Percentiles rank a stretch among this genome's conserved stretches.
phyloP scores from a whole-genome alignment of 1,284 basidiomycete genomes.

The Neolentinus lepideus region DNA sequence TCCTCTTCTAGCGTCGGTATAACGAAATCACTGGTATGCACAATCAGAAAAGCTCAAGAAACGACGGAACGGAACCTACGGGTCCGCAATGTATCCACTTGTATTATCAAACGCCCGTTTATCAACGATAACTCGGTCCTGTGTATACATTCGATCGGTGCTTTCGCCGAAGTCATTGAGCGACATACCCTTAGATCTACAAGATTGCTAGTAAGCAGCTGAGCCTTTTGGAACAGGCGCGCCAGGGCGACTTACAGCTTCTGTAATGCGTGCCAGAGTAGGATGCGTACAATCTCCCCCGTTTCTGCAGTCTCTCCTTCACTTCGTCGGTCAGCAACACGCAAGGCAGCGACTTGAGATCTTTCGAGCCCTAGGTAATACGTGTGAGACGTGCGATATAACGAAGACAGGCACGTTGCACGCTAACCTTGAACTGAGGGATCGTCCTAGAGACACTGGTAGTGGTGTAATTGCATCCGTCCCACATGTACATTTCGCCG shows the following conservation, averaged over 20 bases:
- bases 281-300: background rate
- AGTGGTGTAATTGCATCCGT: background rate
- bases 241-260: background rate
- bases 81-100: background rate
- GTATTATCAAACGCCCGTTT: background rate
- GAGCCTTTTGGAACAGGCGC: background rate
- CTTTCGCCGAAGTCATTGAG: background rate
- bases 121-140: conserved; percentile 1
- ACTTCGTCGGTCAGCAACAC: conserved; percentile 6
- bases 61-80: background rate
- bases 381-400: background rate
- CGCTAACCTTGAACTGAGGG: background rate
- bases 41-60: background rate
- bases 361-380: conserved; percentile 6
- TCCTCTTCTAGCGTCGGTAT: conserved; percentile 1
- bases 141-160: background rate
- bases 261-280: conserved; percentile 1
- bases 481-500: background rate
- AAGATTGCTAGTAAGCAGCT: background rate
- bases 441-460: background rate
- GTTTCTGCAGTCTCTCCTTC: background rate
- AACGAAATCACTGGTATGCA: background rate
- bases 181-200: background rate
- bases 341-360: conserved; percentile 4
- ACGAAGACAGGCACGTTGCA: background rate